Evolutionary conservation across 2,329 filamentous ascomycete genomes (phyloP), one percentile per base, ranked within the genome.

Genomic region (Colletotrichum tropicicola): DNA sequence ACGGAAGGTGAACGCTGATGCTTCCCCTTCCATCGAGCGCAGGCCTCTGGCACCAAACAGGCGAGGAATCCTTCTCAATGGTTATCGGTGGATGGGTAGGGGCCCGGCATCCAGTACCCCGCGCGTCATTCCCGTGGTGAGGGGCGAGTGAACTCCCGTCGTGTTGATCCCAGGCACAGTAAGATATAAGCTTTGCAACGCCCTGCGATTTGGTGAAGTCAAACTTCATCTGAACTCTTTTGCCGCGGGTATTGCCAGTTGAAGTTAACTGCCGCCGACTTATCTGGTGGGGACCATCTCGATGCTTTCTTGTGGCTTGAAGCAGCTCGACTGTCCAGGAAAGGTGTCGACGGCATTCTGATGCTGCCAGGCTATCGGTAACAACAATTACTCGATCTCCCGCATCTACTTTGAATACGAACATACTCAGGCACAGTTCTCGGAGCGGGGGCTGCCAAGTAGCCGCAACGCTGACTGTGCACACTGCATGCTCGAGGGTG

Each of bases 401-500:
- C n/a, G n/a, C n/a, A n/a, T n/a, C n/a, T n/a, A n/a, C n/a, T n/a
- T n/a, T n/a, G n/a, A n/a, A n/a, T n/a, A n/a, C n/a, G n/a, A n/a
- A n/a, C n/a, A 15, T 41, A 41, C n/a, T n/a, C 19, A 41, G 8
- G 32, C 6, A 21, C 12, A 15, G 7, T 21, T 30, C n/a, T 8
- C 17, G 12, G n/a, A 52, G 51, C 43, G 32, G 52, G n/a, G 32
- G 32, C 35, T 19, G 13, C 10, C 30, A 5, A 15, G 43, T 28
- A 39, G 43, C 19, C 43, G 52, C 25, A 35, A 41, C 53, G 59
- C 59, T 61, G 51, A 61, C 51, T 57, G 59, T 45, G 35, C 32
- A 32, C 43, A 3, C 12, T 41, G 43, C 52, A 49, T 28, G 51
- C 21, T 47, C 27, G 28, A 6, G 21, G 43, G 10, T 28, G 27